phyloP scores from a whole-genome alignment of 1,284 basidiomycete genomes.

The Porogramme epimiltina region DNA sequence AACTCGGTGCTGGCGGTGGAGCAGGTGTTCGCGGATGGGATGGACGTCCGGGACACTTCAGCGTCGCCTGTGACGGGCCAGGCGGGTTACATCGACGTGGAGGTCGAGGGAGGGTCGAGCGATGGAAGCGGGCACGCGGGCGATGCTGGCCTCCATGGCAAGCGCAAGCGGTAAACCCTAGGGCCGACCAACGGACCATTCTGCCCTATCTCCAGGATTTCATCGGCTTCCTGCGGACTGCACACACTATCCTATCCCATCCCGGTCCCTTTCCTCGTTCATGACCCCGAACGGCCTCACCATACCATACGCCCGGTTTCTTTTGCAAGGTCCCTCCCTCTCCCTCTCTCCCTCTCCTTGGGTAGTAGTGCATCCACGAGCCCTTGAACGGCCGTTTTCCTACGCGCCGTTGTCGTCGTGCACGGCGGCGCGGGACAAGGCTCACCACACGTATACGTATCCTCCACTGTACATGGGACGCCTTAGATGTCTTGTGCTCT shows the following conservation, averaged over 20 bases:
- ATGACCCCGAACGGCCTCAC: background rate
- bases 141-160: conserved; percentile 30
- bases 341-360: background rate
- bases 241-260: too few relatives aligned
- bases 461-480: conserved; percentile 16
- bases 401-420: background rate
- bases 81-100: conserved; percentile 26
- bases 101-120: conserved; percentile 25
- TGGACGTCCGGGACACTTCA: conserved; percentile 22
- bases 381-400: background rate
- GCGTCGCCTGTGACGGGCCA: conserved; percentile 25
- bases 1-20: conserved; percentile 20
- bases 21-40: conserved; percentile 23
- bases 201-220: background rate
- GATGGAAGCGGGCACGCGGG: conserved; percentile 26
- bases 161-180: conserved; percentile 33
- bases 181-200: background rate
- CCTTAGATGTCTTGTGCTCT: conserved; percentile 17
- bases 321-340: background rate
- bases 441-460: conserved; percentile 11
- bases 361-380: background rate
- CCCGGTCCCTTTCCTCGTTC: too few relatives aligned
- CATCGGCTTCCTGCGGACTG: too few relatives aligned
- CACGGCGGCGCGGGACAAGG: conserved; percentile 5
- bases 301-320: too few relatives aligned